phyloP scores from a whole-genome alignment of 306 rosid genomes.

The Castanopsis chinensis region DNA sequence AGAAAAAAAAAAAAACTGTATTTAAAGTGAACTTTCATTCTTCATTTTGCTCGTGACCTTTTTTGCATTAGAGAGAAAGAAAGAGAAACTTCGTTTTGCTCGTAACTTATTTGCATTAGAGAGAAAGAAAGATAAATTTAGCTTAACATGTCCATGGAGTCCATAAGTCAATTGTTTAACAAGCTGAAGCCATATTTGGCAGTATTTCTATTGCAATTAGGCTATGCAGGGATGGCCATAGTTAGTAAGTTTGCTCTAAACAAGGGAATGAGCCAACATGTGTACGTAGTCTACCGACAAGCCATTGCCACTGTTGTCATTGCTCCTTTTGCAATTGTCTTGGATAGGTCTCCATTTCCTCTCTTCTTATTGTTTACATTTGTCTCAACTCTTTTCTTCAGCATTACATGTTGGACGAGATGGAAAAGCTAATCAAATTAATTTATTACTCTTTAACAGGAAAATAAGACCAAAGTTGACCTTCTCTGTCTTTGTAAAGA shows the following conservation, averaged over 20 bases:
- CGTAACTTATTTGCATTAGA: no score
- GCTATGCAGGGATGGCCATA: slow-evolving; percentile 41
- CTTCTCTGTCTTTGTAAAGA: slow-evolving; percentile 27
- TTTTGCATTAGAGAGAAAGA: not conserved
- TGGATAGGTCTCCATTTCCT: slow-evolving; percentile 36
- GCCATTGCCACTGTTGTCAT: slow-evolving; percentile 36
- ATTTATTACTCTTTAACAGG: slow-evolving; percentile 23
- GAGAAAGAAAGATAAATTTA: not conserved
- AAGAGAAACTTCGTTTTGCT: not conserved
- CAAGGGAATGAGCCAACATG: slow-evolving; percentile 48
- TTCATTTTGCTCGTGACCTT: not conserved
- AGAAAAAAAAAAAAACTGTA: not conserved
- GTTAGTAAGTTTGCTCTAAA: slow-evolving; percentile 38
- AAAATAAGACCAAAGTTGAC: slow-evolving; percentile 54
- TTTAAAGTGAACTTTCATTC: not conserved
- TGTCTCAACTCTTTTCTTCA: not conserved
- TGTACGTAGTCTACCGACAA: slow-evolving; percentile 40
- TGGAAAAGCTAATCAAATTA: not conserved
- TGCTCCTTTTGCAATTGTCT: slow-evolving; percentile 48
- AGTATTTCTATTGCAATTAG: slow-evolving; percentile 43
- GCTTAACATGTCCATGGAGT: slow-evolving; percentile 10
- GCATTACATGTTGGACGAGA: not conserved
- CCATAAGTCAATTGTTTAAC: not conserved
- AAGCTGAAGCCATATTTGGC: slow-evolving; percentile 35
- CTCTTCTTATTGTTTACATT: not conserved